Evolutionary conservation across 1,284 basidiomycete species (phyloP), one percentile per base, ranked within the genome.

Genomic region (Tilletia indica): DNA sequence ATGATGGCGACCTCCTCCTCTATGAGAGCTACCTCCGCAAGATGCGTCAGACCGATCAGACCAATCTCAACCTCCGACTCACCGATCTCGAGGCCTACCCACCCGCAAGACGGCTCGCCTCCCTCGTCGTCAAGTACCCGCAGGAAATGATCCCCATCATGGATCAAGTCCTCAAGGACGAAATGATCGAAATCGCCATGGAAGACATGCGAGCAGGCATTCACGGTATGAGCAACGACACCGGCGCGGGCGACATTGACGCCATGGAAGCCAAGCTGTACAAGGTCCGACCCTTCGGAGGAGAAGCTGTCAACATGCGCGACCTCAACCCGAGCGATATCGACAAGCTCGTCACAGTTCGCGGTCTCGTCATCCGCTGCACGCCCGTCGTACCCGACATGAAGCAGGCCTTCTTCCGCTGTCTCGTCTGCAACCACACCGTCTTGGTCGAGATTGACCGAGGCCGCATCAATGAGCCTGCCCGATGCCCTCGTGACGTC

Each of bases 361-460:
- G 96, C 83, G 96, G 97, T 69, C 89, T 99, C 4, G 94, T 99
- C 77, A 99, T 99, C 78, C 92, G 97, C 54, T 93, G 94, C 0
- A 98, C 96, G 0, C 93, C 96, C 3, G 92, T 99, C 81, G 98
- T 99, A 72, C 96, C 97, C 1, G 96, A 99, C 85, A 99, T 99
- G 97, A 94, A 94, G 86, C 58, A 90, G 81, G 96, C 95, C 42
- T 99, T 99, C 87, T 99, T 99, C 90, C 92, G 95, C 66, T 99
- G 96, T 86, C 87, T 93, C n/a, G 91, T 91, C 51, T 99, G 97
- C 85, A 92, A 91, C 72, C 95, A 99, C 85, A 97, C 95, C 4
- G 90, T 94, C 6, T 92, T 93, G 82, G 93, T 93, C 75, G 94
- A 97, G 82, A 97, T 99, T 71, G 94, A 98, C 85, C 91, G 95